phyloP scores from a whole-genome alignment of 176 grass and related monocot species.

The Eragrostis nindensis region DNA sequence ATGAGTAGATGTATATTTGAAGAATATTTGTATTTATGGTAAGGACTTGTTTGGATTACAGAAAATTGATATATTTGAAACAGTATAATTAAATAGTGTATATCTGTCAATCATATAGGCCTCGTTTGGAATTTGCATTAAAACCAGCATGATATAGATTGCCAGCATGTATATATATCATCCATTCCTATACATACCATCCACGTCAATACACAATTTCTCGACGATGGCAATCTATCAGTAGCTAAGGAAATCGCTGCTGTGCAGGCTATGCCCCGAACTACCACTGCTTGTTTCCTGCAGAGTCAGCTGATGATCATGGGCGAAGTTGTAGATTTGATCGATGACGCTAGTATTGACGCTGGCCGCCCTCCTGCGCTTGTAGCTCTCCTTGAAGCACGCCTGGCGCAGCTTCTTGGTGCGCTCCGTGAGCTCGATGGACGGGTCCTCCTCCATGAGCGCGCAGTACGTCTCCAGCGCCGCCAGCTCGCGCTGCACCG shows the following conservation, averaged over 20 bases:
- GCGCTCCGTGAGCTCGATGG: conserved; percentile 60
- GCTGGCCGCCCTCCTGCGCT: conserved; percentile 53
- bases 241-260: conserved; percentile 1
- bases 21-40: no score
- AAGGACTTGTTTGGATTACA: no score
- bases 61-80: no score
- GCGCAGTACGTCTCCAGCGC: conserved; percentile 52
- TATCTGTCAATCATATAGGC: no score
- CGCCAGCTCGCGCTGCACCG: conserved; percentile 49
- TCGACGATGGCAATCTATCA: not conserved
- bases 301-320: not conserved
- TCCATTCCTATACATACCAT: not conserved
- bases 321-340: not conserved
- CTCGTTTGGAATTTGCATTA: no score
- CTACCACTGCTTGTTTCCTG: not conserved
- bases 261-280: not conserved
- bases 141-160: no score
- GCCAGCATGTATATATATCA: not conserved
- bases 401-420: conserved; percentile 88
- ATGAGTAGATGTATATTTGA: no score
- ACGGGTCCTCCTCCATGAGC: conserved; percentile 74
- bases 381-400: conserved; percentile 89
- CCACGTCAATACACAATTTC: no score
- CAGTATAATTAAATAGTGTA: no score
- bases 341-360: conserved; percentile 8